phyloP scores from a whole-genome alignment of 805 yeast species.

The Candida boleticola region DNA sequence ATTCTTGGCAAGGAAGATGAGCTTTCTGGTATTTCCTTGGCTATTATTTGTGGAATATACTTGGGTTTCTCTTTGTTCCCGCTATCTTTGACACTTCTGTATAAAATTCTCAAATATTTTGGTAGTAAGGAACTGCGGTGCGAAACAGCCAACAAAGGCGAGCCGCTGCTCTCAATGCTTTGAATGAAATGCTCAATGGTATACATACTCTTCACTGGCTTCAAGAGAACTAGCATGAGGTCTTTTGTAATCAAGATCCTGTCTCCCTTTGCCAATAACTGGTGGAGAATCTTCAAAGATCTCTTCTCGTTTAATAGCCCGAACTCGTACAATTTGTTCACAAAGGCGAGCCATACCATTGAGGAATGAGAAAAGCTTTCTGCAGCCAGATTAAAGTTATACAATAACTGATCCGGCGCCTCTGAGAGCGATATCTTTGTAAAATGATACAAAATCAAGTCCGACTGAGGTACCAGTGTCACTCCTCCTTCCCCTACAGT shows the following conservation, averaged over 20 bases:
- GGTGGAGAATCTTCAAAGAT: constrained; percentile 23
- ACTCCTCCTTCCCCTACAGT: constrained; percentile 2
- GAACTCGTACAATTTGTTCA: constrained; percentile 29
- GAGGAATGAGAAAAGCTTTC: constrained; percentile 22
- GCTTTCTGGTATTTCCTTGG: neutral
- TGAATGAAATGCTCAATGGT: constrained; percentile 20
- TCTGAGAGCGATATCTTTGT: constrained; percentile 26
- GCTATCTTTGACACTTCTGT: neutral
- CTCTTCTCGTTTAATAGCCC: constrained; percentile 30
- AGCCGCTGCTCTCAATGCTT: constrained; percentile 8
- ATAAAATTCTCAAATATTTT: constrained; percentile 21
- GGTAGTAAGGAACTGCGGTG: constrained; percentile 21
- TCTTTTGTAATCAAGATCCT: constrained; percentile 31
- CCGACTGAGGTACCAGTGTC: constrained; percentile 7
- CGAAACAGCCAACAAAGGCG: constrained; percentile 11
- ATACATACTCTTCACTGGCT: constrained; percentile 25
- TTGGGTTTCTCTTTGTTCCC: neutral
- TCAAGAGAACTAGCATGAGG: constrained; percentile 26
- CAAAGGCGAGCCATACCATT: constrained; percentile 33
- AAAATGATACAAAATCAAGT: constrained; percentile 20
- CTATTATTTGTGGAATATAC: neutral
- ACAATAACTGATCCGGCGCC: constrained; percentile 34
- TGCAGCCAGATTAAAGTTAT: constrained; percentile 31
- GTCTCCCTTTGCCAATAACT: constrained; percentile 20
- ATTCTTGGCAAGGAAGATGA: neutral